A percentile compares a stretch with the other conserved stretches of the same genome.
Evolutionary conservation across 495 filamentous ascomycete genomes (phyloP).

Genomic region (Copromyces sp.): DNA sequence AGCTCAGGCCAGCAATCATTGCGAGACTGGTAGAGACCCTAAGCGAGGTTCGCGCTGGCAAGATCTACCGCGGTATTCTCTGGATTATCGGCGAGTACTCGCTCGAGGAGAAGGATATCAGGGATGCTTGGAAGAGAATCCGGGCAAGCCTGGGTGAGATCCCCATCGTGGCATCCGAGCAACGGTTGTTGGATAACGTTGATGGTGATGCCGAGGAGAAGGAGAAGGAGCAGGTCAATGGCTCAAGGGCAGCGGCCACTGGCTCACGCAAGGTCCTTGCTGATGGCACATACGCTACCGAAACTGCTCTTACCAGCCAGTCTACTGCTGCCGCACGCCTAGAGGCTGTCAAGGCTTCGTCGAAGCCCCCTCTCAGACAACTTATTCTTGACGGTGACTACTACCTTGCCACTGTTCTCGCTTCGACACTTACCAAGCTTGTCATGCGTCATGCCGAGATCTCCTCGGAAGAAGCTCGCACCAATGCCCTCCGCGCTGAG

Average conservation of each 20-base stretch:
- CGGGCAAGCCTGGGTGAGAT: constrained; percentile 92
- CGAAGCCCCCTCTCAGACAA: constrained; percentile 91
- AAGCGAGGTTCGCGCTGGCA: constrained; percentile 89
- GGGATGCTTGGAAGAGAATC: constrained; percentile 95
- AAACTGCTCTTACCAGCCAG: constrained; percentile 88
- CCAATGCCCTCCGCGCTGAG: constrained; percentile 89
- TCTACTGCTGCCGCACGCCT: constrained; percentile 82
- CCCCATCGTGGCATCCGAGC: constrained; percentile 91
- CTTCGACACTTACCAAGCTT: constrained; percentile 90
- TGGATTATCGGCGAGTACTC: constrained; percentile 99
- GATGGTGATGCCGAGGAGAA: constrained; percentile 44
- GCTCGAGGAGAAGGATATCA: constrained; percentile 83
- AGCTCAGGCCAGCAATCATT: constrained; percentile 76
- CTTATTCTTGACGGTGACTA: constrained; percentile 96
- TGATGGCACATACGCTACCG: constrained; percentile 95
- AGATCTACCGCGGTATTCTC: constrained; percentile 90
- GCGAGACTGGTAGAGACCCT: constrained; percentile 82
- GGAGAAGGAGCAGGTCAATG: constrained; percentile 64
- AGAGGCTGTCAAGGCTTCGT: constrained; percentile 91
- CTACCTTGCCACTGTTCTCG: constrained; percentile 89
- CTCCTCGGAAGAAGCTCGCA: constrained; percentile 74
- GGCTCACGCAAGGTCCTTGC: constrained; percentile 87
- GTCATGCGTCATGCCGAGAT: constrained; percentile 98
- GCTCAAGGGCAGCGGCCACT: constrained; percentile 64
- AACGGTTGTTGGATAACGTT: constrained; percentile 68